Evolutionary conservation across 805 yeast genomes (phyloP).

Genomic region (Spathaspora sp.): DNA sequence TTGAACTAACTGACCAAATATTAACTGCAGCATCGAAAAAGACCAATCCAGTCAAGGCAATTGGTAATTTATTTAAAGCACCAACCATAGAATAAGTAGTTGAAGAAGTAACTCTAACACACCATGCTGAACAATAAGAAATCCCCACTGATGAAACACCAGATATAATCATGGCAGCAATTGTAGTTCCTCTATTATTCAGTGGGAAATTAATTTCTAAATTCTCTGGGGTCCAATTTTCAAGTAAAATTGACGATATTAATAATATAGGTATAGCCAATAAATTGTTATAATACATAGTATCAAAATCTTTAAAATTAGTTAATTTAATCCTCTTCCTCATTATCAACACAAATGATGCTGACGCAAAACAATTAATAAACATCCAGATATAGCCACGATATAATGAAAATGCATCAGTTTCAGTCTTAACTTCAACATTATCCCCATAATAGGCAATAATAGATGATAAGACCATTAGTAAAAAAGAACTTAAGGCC

Average conservation of each 20-base stretch:
- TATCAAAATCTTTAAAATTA: constrained; percentile 93
- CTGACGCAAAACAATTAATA: constrained; percentile 91
- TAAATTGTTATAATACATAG: constrained; percentile 97
- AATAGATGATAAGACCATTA: constrained; percentile 95
- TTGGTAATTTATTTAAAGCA: constrained; percentile 96
- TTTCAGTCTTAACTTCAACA: constrained; percentile 30
- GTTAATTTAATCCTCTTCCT: constrained; percentile 97
- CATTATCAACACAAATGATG: constrained; percentile 89
- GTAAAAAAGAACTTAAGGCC: constrained; percentile 82
- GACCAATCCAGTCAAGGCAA: constrained; percentile 89
- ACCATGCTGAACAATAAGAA: constrained; percentile 99
- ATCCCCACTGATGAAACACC: constrained; percentile 96
- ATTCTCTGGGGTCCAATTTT: constrained; percentile 90
- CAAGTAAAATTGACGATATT: constrained; percentile 69
- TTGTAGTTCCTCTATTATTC: constrained; percentile 61
- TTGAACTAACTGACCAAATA: constrained; percentile 86
- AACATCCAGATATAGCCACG: constrained; percentile 97
- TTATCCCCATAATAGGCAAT: constrained; percentile 91
- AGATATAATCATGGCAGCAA: constrained; percentile 82
- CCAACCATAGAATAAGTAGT: constrained; percentile 99
- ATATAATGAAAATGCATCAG: constrained; percentile 44
- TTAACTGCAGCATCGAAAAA: constrained; percentile 95
- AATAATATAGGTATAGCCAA: constrained; percentile 88
- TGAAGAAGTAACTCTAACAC: constrained; percentile 97
- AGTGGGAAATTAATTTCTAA: constrained; percentile 74